Base-by-base conservation (phyloP, 768 basidiomycete species). In the Pleurotus salmoneostramineus region DNA sequence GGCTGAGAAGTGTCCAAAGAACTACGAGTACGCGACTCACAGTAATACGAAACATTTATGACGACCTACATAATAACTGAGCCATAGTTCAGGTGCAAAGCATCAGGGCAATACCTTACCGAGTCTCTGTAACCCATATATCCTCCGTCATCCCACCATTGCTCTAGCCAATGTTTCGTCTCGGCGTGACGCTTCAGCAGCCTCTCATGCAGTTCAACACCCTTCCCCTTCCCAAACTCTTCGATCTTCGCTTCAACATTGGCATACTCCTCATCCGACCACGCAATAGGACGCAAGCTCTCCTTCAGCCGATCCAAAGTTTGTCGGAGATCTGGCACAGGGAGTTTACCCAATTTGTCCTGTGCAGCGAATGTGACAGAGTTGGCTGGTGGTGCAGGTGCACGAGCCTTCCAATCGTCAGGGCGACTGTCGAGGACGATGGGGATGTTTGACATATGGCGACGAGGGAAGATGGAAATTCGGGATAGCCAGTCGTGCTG, bases 41-140 rank as follows among this genome's bases (percentile, higher is more conserved):
- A 97, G 64, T 92, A 97, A 72, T 97, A 96, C n/a, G 91, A 95
- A 8, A 95, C 93, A 63, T 95, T 93, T 42, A 95, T 79, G 0
- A 95, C 86, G 56, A 94, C 87, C 87, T 79, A 59, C 35, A n/a
- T 47, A 62, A 46, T 60, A 59, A 45, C 27, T 21, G n/a, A n/a
- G n/a, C n/a, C n/a, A n/a, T n/a, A n/a, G n/a, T n/a, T n/a, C n/a
- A n/a, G 21, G 21, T 27, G 21, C 2, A 27, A 27, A 27, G 21
- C 21, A 27, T 1, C 21, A 3, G 2, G 21, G 3, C 3, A 27
- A 27, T 33, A 21, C 66, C 85, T 54, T 63, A 91, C 91, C 50
- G 92, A 87, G 63, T 95, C 95, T 54, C 95, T 77, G 68, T 95
- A 98, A 4, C 84, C 80, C 64, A 95, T 77, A 66, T 97, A 98